Evolutionary conservation across 2,329 filamentous ascomycete species (phyloP), one percentile per base, ranked within the genome.

Genomic region (Venturia carpophila): DNA sequence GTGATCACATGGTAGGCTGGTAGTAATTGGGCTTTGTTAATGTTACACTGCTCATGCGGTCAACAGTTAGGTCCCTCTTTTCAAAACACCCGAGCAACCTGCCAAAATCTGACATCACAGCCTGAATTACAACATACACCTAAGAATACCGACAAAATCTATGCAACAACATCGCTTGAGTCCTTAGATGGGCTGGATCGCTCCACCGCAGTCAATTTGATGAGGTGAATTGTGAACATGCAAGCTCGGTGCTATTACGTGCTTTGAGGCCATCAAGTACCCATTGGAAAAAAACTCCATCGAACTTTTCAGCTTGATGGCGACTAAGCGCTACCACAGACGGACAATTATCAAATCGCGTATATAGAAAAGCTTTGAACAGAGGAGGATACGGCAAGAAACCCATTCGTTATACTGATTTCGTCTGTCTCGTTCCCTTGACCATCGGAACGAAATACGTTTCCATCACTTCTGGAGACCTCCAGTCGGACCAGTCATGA

Each of bases 401-500:
- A 34, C 30, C 30, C 3, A 34, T 34, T 34, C 30, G 6, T 34
- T 34, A 34, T 34, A 34, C 30, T 34, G 30, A 34, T 34, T 34
- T 34, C 30, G 6, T 34, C 3, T 34, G 30, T 34, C 30, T 41
- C 2, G 58, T 39, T 3, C 37, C 39, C 15, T 45, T 9, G 1
- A 45, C 13, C 60, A 43, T 43, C 7, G 60, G 60, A 5, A 42
- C n/a, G 9, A 61, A 61, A 34, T 61, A 61, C n/a, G 3, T 61
- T 37, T 61, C 6, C 37, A 61, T 27, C 34, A 61, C 60, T 61
- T 42, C 60, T 45, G 60, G 60, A 21, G 60, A 43, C 21, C 62
- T 63, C 62, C 42, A 47, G 17, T 63, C 43, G 19, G 42, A 49
- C 62, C 62, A 63, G 24, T 63, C 62, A 45, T 63, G 62, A 19